Evolutionary conservation across 441 rosid genomes (phyloP), one percentile per base, ranked within the genome.

Genomic region (Adansonia gregorii): DNA sequence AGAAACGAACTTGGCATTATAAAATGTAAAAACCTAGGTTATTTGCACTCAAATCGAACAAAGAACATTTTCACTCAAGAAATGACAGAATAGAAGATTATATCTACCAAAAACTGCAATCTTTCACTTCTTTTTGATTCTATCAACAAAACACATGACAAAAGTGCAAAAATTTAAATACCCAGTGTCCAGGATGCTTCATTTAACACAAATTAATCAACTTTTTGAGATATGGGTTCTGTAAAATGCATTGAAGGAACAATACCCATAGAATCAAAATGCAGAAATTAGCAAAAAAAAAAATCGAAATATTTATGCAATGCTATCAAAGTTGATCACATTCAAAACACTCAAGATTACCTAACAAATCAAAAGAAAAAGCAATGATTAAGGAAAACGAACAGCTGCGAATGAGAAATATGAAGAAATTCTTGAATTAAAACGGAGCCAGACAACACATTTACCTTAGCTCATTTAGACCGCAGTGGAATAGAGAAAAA

Each of bases 391-490:
- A 72, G 31, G 35, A 41, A 52, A 72, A 8, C 12, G 65, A 72
- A 55, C 3, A 17, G 11, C 65, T 17, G 14, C 39, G 46, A 76
- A 11, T 17, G 35, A 70, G 49, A n/a, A 22, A 61, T n/a, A 52
- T 27, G 22, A 51, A 10, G 27, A 22, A 71, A 77, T 17, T 11
- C 11, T 35, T 1, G 66, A 61, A 51, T 12, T 3, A 45, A 54
- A 24, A 58, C n/a, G 9, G 2, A 70, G 49, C 6, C 46, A 39
- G 68, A 78, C 59, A 48, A 15, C 2, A 73, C 76, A 74, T 74
- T 76, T 64, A 74, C 79, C 74, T 56, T 69, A 69, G 66, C 76
- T 63, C 79, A 81, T 78, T 64, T 78, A 74, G 46, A 74, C 46
- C 74, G 70, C 69, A 8, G 48, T 73, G 67, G 51, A 74, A 46